Evolutionary conservation across 331 rosid genomes (phyloP), one percentile per base, ranked within the genome.

Genomic region (Pyrus hybrid): DNA sequence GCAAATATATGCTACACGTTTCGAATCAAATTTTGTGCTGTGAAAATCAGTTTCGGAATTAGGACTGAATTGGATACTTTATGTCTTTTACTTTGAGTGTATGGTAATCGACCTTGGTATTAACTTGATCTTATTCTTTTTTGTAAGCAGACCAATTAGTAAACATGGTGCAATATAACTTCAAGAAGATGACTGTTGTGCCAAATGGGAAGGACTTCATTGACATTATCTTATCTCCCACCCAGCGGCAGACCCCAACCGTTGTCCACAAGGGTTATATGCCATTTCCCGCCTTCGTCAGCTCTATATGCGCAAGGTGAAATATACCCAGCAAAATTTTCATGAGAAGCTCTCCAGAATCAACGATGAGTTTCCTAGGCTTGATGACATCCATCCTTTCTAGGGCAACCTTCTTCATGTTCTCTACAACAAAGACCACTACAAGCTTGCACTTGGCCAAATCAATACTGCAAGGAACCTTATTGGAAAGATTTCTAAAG

Each of bases 391-490:
- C 75, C 97, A 89, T 41, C 95, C 95, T 0, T 89, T 91, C 78
- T 86, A 88, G n/a, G 91, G 95, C 0, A 95, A 91, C 62, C 89
- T 91, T n/a, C 91, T 91, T 33, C 95, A 89, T 67, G 93, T 88
- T 54, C 90, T 91, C 22, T 91, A 91, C 85, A 89, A 89, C 79
- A 89, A 89, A 70, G 97, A 91, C 63, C 97, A 91, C 69, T 89
- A 89, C 84, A 91, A 91, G 87, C 93, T 63, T 91, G 93, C 95
- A 0, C 91, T 91, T 71, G 97, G 93, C 29, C 95, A 91, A 73
- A 57, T 91, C 72, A 91, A 89, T 72, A 86, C 93, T 69, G 97
- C 95, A 60, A 79, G 93, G 83, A 93, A 89, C 56, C 89, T 87
- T 29, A 87, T 89, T 51, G 74, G 91, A 23, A 93, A 91, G 85